A percentile compares a stretch with the other conserved stretches of the same genome.
Conservation (phyloP, 2,329 filamentous ascomycete genomes). For the Ophiocordyceps camponoti-rufipedis region DNA sequence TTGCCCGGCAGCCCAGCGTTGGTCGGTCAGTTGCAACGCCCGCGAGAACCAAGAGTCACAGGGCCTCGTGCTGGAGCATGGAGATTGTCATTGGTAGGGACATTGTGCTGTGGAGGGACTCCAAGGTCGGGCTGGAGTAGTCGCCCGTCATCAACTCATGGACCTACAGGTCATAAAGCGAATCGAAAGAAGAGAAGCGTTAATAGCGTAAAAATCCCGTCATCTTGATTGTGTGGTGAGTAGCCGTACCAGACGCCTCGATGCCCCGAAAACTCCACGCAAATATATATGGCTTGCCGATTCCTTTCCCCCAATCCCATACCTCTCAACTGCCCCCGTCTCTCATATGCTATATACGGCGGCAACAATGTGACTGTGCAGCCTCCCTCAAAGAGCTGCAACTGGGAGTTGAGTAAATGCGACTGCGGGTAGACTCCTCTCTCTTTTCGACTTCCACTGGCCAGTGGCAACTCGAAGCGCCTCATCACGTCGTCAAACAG, state of each 20-base stretch:
- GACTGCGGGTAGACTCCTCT: background rate
- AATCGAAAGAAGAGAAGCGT: background rate
- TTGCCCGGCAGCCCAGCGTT: background rate
- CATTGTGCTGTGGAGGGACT: conserved; percentile 6
- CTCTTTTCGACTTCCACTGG: background rate
- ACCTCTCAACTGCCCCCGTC: background rate
- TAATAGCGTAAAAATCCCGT: conserved; percentile 9
- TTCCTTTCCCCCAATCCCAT: background rate
- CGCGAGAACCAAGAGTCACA: background rate
- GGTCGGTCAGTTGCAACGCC: background rate
- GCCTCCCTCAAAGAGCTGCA: background rate
- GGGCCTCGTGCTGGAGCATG: background rate
- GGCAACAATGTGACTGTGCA: conserved; percentile 1
- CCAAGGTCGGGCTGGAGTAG: background rate
- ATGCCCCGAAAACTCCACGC: background rate
- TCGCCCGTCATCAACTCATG: background rate
- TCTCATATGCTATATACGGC: background rate
- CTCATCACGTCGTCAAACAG: conserved; percentile 1
- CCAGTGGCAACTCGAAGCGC: conserved; percentile 7
- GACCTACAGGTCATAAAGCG: too few species aligned
- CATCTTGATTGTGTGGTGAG: conserved; percentile 9
- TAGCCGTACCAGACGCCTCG: background rate
- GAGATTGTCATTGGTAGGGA: background rate
- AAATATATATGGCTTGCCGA: background rate
- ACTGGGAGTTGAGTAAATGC: background rate